Conservation (phyloP, 192 early-diverging fungal genomes). For the Coemansia sp. region DNA sequence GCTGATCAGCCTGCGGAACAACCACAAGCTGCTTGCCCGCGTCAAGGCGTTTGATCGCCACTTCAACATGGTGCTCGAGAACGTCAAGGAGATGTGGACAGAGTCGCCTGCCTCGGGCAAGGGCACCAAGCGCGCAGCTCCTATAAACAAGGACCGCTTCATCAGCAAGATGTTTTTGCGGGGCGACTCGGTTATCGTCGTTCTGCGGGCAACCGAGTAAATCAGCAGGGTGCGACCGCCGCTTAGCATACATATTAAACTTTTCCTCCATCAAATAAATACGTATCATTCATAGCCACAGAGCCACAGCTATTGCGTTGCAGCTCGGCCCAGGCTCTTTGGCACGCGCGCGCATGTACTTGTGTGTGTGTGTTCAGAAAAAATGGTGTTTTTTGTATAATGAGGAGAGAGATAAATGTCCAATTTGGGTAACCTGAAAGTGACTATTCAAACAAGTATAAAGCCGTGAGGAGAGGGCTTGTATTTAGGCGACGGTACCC, state of each 20-base stretch:
- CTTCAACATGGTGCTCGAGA: constrained; percentile 99
- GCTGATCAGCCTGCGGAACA: constrained; percentile 95
- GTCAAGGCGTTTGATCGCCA: constrained; percentile 99
- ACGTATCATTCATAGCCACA: too few relatives aligned
- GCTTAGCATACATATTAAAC: background rate
- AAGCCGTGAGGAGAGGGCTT: too few relatives aligned
- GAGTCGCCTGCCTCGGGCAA: constrained; percentile 88
- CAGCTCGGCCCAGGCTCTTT: too few relatives aligned
- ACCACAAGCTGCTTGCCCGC: constrained; percentile 93
- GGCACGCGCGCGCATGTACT: too few relatives aligned
- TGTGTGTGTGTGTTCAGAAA: background rate
- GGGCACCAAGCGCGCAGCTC: constrained; percentile 88
- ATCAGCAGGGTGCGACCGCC: background rate
- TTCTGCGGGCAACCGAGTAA: constrained; percentile 50
- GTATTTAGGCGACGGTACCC: constrained; percentile 72
- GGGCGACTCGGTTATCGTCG: constrained; percentile 91
- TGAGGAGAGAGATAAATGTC: constrained; percentile 5
- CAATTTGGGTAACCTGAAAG: constrained; percentile 20
- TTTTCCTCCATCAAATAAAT: background rate
- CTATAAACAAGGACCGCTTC: constrained; percentile 97
- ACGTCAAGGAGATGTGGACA: constrained; percentile 99
- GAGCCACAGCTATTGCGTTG: too few relatives aligned
- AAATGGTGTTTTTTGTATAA: background rate
- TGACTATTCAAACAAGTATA: constrained; percentile 7
- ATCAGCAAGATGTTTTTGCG: constrained; percentile 98